phyloP scores from a whole-genome alignment of 1,139 yeast genomes.

The Casaregolazyma suthepensis region DNA sequence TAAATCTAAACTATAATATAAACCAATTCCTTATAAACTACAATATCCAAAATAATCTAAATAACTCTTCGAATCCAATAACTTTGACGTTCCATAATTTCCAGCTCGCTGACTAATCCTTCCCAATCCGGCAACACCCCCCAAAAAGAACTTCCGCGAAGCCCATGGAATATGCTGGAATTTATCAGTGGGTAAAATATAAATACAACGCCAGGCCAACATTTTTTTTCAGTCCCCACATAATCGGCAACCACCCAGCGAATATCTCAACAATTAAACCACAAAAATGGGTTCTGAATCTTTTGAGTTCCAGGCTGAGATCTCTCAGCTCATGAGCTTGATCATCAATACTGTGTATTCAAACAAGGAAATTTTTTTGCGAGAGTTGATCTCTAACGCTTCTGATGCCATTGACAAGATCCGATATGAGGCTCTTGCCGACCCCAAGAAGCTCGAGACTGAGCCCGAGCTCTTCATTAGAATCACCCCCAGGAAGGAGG shows the following conservation, averaged over 20 bases:
- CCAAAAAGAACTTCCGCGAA: constrained; percentile 4
- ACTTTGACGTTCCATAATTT: constrained; percentile 3
- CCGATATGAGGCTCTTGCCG: constrained; percentile 93
- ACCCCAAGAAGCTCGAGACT: constrained; percentile 83
- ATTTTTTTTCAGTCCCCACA: neutral
- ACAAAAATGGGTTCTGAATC: constrained; percentile 27
- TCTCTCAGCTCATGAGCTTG: constrained; percentile 99
- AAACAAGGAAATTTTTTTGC: constrained; percentile 97
- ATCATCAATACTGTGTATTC: constrained; percentile 99
- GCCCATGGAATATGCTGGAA: constrained; percentile 7
- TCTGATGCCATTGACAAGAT: constrained; percentile 96
- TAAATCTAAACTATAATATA: too few relatives aligned
- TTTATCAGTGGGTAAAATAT: constrained; percentile 5
- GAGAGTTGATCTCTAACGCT: constrained; percentile 98
- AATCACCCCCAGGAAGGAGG: constrained; percentile 93
- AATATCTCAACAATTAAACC: neutral
- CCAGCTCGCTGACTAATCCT: neutral
- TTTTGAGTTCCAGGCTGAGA: constrained; percentile 97
- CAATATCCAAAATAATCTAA: too few relatives aligned
- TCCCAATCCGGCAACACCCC: neutral
- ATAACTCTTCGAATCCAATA: neutral
- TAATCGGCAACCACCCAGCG: neutral
- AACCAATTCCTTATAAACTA: too few relatives aligned
- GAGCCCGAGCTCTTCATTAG: constrained; percentile 97
- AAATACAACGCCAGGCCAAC: neutral